Evolutionary conservation across 805 yeast genomes (phyloP), one percentile per base, ranked within the genome.

Genomic region (Lipomyces spencermartinsiae): DNA sequence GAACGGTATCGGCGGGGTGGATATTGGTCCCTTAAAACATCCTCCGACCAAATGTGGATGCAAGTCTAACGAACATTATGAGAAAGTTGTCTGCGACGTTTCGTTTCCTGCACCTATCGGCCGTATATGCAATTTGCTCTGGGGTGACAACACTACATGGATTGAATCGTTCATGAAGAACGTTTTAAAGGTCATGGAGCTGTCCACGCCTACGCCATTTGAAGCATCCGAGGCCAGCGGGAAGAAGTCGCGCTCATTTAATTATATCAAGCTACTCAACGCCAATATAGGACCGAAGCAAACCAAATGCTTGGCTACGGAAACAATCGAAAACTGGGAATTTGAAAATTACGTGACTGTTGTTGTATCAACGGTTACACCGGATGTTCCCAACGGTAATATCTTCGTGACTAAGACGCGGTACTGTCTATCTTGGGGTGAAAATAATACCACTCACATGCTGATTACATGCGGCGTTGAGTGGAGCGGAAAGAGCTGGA

Each of bases 401-500:
- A 84, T 91, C 0, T 95, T 95, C 77, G 82, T 85, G 39, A 93
- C 93, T 1, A 83, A 87, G 70, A 91, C 97, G 0, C 83, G 90
- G 68, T 90, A 87, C 74, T 81, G 88, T 58, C 79, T 92, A 64
- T 83, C 89, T 2, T 95, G 99, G 98, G 92, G 83, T 0, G 82
- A 81, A 8, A 78, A 82, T 35, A 91, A 89, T 74, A 77, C 80
- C 31, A 89, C 97, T 4, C 80, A 82, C 59, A 73, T 95, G 53
- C 80, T 80, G 57, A 78, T 90, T n/a, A 85, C 93, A n/a, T 91
- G 85, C 77, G 86, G 86, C 81, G 84, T 94, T 54, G 89, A 90
- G 58, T 95, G 99, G 99, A 86, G 90, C 0, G 97, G 95, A 1
- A 85, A 89, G 62, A 90, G 97, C 68, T 95, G 98, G 98, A 86